These are phyloP conservation scores for Penicillium taxi DNA, from an alignment of 495 filamentous ascomycete genomes.

Conservation along the genomic window DNA sequence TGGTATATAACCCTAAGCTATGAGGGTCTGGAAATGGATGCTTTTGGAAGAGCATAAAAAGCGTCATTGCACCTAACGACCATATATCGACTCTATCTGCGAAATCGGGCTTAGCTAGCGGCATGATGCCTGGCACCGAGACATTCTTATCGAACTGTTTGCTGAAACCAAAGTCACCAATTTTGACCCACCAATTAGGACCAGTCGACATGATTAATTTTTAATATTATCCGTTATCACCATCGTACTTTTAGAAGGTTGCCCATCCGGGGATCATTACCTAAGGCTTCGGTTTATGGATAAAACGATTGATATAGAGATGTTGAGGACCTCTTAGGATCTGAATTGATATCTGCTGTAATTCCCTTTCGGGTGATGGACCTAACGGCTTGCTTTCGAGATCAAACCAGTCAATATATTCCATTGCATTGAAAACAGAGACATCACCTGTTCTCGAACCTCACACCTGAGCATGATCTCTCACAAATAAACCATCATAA, in stretches of 20 bases:
- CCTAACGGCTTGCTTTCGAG: no score
- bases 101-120: background rate
- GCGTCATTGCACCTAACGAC: slow-evolving; percentile 7
- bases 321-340: slow-evolving; percentile 17
- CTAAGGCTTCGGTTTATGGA: slow-evolving; percentile 21
- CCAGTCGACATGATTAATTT: slow-evolving; percentile 21
- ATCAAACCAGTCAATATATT: no score
- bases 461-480: no score
- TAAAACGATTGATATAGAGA: slow-evolving; percentile 20
- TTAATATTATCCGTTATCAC: slow-evolving; percentile 16
- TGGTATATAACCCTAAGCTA: slow-evolving; percentile 6
- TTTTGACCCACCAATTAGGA: slow-evolving; percentile 38
- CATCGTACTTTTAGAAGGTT: background rate
- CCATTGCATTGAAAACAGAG: no score
- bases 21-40: slow-evolving; percentile 2
- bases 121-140: background rate
- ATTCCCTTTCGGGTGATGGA: slow-evolving; percentile 12
- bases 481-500: no score
- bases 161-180: slow-evolving; percentile 45
- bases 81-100: slow-evolving; percentile 6
- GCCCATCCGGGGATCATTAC: slow-evolving; percentile 4
- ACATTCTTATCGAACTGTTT: slow-evolving; percentile 26
- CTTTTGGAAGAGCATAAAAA: slow-evolving; percentile 5
- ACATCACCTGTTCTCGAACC: no score
- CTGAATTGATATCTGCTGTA: slow-evolving; percentile 12